Percentiles rank a stretch among this genome's conserved stretches.
Conservation (phyloP, 805 yeast species). For the Zygosaccharomyces siamensis region DNA sequence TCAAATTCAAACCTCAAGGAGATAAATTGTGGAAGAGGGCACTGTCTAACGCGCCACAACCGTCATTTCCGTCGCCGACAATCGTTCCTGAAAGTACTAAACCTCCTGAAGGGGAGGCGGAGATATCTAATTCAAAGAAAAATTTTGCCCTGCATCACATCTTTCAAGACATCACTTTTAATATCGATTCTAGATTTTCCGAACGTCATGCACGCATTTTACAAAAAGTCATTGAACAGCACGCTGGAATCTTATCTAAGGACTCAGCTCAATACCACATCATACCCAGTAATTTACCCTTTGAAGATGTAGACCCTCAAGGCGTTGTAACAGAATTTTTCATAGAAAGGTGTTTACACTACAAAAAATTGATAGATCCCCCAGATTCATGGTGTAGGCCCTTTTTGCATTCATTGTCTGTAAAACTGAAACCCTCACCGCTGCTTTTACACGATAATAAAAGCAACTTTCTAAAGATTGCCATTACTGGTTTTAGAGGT, state of each 20-base stretch:
- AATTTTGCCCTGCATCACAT: background rate
- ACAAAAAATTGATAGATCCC: conserved; percentile 39
- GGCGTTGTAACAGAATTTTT: conserved; percentile 69
- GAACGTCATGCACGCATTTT: conserved; percentile 20
- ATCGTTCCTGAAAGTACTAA: background rate
- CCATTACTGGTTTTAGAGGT: conserved; percentile 73
- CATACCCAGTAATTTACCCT: conserved; percentile 24
- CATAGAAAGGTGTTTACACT: conserved; percentile 66
- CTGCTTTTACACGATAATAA: conserved; percentile 16
- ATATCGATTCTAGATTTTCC: conserved; percentile 18
- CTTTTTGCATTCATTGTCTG: conserved; percentile 29
- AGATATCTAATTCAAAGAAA: background rate
- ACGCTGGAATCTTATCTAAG: conserved; percentile 21
- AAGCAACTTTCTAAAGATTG: conserved; percentile 34
- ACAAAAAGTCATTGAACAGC: conserved; percentile 22
- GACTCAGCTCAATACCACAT: conserved; percentile 13
- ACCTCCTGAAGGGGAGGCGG: background rate
- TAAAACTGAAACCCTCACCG: conserved; percentile 28
- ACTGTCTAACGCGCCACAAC: conserved; percentile 15
- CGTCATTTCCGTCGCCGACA: background rate
- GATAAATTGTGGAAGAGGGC: conserved; percentile 30
- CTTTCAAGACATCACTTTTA: conserved; percentile 18
- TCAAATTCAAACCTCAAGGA: conserved; percentile 29
- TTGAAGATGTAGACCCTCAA: conserved; percentile 1
- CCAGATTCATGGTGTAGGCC: conserved; percentile 65